Conservation (phyloP, 192 early-diverging fungal genomes). For the Chytriomyces sp. region DNA sequence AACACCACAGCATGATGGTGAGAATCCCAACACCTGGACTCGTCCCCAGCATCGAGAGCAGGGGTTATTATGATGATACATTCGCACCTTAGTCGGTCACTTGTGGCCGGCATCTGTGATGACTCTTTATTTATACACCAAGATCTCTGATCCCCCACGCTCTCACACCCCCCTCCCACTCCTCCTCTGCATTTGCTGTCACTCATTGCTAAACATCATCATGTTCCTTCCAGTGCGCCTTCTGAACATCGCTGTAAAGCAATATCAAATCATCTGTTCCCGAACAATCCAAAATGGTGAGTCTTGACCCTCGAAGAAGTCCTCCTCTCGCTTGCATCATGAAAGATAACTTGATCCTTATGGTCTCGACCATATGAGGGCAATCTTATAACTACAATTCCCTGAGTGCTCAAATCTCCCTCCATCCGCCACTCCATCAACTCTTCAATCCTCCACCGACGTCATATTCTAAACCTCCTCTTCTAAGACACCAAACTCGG, state of each 20-base stretch:
- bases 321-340: too few relatives aligned
- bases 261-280: too few relatives aligned
- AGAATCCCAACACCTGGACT: too few relatives aligned
- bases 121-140: conserved; percentile 30
- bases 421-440: not conserved
- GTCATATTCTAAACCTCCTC: not conserved
- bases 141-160: conserved; percentile 14
- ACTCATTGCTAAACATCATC: not conserved
- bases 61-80: conserved; percentile 8
- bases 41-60: too few relatives aligned
- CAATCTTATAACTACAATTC: conserved; percentile 16
- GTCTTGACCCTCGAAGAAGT: too few relatives aligned
- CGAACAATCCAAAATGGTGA: too few relatives aligned
- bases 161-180: not conserved
- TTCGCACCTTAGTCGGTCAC: conserved; percentile 7
- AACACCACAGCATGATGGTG: too few relatives aligned
- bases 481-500: not conserved
- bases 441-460: not conserved
- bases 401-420: conserved; percentile 2
- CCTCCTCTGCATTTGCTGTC: not conserved
- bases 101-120: not conserved
- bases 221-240: not conserved
- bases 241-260: not conserved
- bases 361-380: not conserved
- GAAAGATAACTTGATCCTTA: not conserved